Conservation (phyloP, 2,329 filamentous ascomycete species). For the Aspergillus pseudonomiae region DNA sequence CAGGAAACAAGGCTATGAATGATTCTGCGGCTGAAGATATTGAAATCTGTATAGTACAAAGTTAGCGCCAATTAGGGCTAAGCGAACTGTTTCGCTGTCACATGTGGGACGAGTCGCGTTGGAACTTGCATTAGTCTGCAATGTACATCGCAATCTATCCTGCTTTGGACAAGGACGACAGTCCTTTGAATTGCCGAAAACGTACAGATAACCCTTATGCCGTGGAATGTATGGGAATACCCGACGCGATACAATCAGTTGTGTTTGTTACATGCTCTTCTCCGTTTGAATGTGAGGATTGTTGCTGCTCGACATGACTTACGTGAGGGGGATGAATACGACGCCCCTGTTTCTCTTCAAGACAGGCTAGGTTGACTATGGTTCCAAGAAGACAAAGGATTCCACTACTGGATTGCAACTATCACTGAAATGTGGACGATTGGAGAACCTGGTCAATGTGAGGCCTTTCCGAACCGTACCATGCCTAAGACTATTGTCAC, state of each 20-base stretch:
- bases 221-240: no score
- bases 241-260: no score
- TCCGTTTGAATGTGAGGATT: background rate
- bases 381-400: no score
- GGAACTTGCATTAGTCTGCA: no score
- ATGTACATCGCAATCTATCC: background rate
- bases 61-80: background rate
- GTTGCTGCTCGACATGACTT: background rate
- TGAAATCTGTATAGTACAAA: background rate
- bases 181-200: no score
- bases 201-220: no score
- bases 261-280: background rate
- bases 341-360: background rate
- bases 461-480: background rate
- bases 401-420: background rate
- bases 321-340: background rate
- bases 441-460: background rate
- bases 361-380: background rate
- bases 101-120: no score
- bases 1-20: no score
- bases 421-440: no score
- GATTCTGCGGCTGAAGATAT: background rate
- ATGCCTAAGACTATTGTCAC: background rate
- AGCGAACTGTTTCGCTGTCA: no score
- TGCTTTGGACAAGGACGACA: background rate